Evolutionary conservation across 2,329 filamentous ascomycete species (phyloP), one percentile per base, ranked within the genome.

Genomic region (Neofusicoccum ribis): DNA sequence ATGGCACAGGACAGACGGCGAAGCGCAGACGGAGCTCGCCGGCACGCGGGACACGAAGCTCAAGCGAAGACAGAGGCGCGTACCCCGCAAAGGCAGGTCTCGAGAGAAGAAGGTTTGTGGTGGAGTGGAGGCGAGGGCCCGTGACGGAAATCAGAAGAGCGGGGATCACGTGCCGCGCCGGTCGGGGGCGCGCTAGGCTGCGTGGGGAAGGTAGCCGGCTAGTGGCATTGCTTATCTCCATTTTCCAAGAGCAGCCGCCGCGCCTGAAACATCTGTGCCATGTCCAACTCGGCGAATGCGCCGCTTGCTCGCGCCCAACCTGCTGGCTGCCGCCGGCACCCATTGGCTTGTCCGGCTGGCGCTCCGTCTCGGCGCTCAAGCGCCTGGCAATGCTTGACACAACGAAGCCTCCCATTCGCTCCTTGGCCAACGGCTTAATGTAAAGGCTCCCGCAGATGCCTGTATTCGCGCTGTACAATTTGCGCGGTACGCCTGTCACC

Each of bases 321-420:
- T 11, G 51, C 12, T 23, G 23, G 36, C 31, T 20, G 8, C n/a
- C 6, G 12, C 15, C 41, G 1, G 69, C 73, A 11, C 41, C 65
- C 61, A 69, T 72, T 6, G 68, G 69, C 9, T 73, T 44, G 6
- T 15, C 46, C 64, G 36, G 47, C 67, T 34, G 5, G 68, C 68
- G 8, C 15, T 65, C 63, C 5, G 66, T 62, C 3, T 68, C 66
- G 4, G 67, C 65, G 36, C 72, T 66, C 20, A 74, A 69, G 27
- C 73, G 9, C 52, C 52, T 3, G 36, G 56, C 39, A 47, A 37
- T 60, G 56, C 56, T 60, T 60, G 43, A 37, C 41, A 12, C 27
- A 36, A 4, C 43, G 43, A 60, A 60, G 56, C 56, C 43, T 37
- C 56, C 27, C 41, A 60, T 60, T 60, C 56, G 56, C 31, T 60